A percentile compares a stretch with the other conserved stretches of the same genome.
phyloP scores from a whole-genome alignment of 345 rosid species.

The Corchorus olitorius region DNA sequence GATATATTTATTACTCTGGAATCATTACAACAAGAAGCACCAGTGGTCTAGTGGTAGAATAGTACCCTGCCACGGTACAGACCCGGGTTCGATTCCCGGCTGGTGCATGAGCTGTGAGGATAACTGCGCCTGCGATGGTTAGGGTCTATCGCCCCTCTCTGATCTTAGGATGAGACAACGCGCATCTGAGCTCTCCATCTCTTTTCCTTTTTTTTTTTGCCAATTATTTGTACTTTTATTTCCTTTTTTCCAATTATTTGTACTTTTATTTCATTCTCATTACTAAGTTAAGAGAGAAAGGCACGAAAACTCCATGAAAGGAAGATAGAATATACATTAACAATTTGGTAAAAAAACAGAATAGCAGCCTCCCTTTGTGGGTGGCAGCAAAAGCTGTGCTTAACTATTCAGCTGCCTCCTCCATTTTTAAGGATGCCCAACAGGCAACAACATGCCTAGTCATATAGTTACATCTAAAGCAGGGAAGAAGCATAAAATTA shows the following conservation, averaged over 20 bases:
- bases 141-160: constrained; percentile 24
- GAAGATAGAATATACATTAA: background rate
- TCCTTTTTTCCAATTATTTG: background rate
- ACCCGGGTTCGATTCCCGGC: constrained; percentile 75
- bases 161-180: background rate
- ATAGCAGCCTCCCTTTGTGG: background rate
- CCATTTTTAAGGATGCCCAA: background rate
- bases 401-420: background rate
- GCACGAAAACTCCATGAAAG: background rate
- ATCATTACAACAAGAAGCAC: constrained; percentile 32
- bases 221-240: background rate
- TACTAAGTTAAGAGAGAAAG: background rate
- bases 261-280: background rate
- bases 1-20: background rate
- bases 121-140: background rate
- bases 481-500: background rate
- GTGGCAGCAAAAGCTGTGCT: constrained; percentile 3
- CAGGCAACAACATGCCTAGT: background rate
- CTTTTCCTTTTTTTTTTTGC: background rate
- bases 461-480: background rate
- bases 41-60: constrained; percentile 90
- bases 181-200: constrained; percentile 22
- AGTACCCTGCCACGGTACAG: constrained; percentile 76
- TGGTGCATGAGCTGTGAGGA: constrained; percentile 41
- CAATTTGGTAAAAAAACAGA: background rate